Evolutionary conservation across 2,329 filamentous ascomycete genomes (phyloP).

Genomic region (Colletotrichum endophyticum): DNA sequence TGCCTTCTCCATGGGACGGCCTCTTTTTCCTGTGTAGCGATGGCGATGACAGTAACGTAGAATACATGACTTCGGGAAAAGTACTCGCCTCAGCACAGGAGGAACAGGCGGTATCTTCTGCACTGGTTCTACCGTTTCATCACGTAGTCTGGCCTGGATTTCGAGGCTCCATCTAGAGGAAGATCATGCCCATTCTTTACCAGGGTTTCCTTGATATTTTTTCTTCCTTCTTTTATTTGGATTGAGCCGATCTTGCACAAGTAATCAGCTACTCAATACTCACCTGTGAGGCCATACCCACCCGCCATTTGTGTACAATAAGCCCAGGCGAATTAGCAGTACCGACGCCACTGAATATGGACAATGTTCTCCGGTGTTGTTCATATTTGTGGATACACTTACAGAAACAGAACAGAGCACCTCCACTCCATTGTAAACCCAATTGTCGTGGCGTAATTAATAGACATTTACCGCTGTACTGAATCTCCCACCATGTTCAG

Average conservation of each 20-base stretch:
- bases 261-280: neutral
- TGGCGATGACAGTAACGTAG: no score
- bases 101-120: no score
- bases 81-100: no score
- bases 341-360: neutral
- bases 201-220: neutral
- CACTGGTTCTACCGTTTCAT: neutral
- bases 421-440: neutral
- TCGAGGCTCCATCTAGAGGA: neutral
- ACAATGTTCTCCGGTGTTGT: neutral
- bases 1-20: neutral
- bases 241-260: neutral
- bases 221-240: neutral
- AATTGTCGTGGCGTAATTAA: neutral
- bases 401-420: neutral
- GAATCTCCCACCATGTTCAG: neutral
- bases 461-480: neutral
- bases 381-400: neutral
- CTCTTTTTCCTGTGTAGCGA: no score
- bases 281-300: neutral
- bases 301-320: neutral
- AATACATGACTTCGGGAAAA: no score
- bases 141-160: neutral
- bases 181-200: neutral
- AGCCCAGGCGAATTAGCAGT: neutral